phyloP scores from a whole-genome alignment of 192 early-diverging fungal genomes.

The Backusella liffmaniae region DNA sequence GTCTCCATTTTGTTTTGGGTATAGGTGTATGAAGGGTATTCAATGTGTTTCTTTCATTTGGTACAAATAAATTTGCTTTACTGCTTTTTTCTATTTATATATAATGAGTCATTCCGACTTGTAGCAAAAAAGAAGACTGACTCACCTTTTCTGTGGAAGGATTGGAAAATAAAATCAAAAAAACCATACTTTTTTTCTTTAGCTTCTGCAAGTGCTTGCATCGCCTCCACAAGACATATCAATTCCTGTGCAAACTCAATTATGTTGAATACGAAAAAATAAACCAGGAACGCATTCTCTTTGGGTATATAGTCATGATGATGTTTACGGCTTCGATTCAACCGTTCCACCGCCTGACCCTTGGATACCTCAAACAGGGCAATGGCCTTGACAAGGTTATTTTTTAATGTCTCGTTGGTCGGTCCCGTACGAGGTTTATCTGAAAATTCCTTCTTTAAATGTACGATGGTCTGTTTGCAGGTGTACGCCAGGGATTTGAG shows the following conservation, averaged over 20 bases:
- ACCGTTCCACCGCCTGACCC: constrained; percentile 38
- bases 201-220: constrained; percentile 14
- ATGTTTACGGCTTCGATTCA: constrained; percentile 28
- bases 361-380: constrained; percentile 53
- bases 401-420: constrained; percentile 21
- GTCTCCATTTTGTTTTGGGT: constrained; percentile 48
- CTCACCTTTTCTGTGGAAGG: not conserved
- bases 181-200: constrained; percentile 5
- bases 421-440: not conserved
- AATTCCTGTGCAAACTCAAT: constrained; percentile 75
- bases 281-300: constrained; percentile 74
- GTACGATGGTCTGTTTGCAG: constrained; percentile 52
- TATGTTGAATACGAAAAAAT: constrained; percentile 79
- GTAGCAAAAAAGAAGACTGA: not conserved
- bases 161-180: not conserved
- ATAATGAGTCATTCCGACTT: not conserved
- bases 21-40: constrained; percentile 61
- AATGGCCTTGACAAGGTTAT: constrained; percentile 50
- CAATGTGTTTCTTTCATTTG: constrained; percentile 34
- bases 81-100: not conserved
- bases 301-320: constrained; percentile 36
- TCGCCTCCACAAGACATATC: constrained; percentile 39
- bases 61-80: constrained; percentile 17
- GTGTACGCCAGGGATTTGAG: constrained; percentile 56
- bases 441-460: constrained; percentile 48